Evolutionary conservation across 108 stramenopile genomes (phyloP), one percentile per base, ranked within the genome.

Genomic region (Nitzschia putrida): DNA sequence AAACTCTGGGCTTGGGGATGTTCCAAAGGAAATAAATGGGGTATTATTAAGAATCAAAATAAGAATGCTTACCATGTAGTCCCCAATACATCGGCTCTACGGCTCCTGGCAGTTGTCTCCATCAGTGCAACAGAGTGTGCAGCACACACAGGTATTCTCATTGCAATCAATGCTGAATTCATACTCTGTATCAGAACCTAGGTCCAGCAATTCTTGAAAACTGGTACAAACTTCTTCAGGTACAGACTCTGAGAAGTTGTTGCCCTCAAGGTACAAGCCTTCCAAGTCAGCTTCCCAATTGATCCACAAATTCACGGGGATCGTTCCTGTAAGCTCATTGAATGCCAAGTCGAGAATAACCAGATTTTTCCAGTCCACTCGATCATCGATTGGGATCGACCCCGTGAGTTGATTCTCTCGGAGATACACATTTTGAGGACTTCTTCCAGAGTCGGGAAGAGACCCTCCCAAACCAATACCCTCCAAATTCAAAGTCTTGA

Each of bases 261-360:
- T 55, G 13, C 54, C 54, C 5, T 55, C 54, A 1, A 55, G 54
- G 13, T 24, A 3, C 21, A 55, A 23, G n/a, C 3, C 54, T 24
- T 23, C 20, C 54, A 55, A 55, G 5, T 55, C 22, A 3, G 2
- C 21, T 20, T 55, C 24, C 54, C 54, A 55, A 13, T 23, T 13
- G 54, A 4, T 3, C 2, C 2, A 21, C 54, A 60, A 21, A 2
- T 13, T 0, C 3, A 13, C 2, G 7, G 58, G 58, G 16, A 60
- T 38, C 14, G 58, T 40, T 34, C 58, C 58, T 3, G 58, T 60
- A 14, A 60, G 38, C 39, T 41, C 16, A 60, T 60, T 60, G 58
- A 38, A 14, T 9, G 23, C 16, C 26, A 60, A 8, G 16, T 41
- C 58, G 34, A 60, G 39, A 3, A 39, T 3, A 16, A 38, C 37